Base-by-base conservation (phyloP, 2,329 filamentous ascomycete genomes). In the Alternaria hordeiaustralica region DNA sequence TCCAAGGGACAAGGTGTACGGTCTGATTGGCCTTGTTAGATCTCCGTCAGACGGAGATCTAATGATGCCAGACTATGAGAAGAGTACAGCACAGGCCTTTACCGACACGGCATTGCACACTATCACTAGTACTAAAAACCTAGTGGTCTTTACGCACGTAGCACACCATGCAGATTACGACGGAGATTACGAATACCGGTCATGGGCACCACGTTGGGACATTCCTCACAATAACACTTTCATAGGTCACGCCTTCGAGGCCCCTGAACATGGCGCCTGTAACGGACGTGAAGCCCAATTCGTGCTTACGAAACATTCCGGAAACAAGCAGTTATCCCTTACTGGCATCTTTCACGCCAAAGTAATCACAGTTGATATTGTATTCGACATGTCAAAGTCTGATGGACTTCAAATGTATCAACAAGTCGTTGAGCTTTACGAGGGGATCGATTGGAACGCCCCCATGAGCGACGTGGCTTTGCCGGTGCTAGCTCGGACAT, bases 1-100 rank as follows among this genome's bases (percentile, higher is more conserved):
- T 18, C 65, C 62, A 2, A 26, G 53, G 18, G 59, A 65, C 49
- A 65, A 55, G 25, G 62, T 67, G 2, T 65, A 65, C 12, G 65
- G 65, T 1, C 30, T 67, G 3, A 45, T 67, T 0, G 20, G 23
- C 25, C 33, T 66, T 23, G 3, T n/a, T 5, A 4, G 13, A 9
- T 15, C 0, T n/a, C 3, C 3, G 12, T 0, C 11, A 8, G 44
- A n/a, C 3, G 7, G 3, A 2, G 4, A 1, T 15, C 0, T 11
- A 10, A 18, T 55, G 21, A 7, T 26, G 3, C 49, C 55, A 7
- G 61, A 66, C 21, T 66, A 66, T 15, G 15, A 18, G 3, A 60
- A 61, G 30, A 25, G 20, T 43, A 12, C 28, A 7, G 61, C 28
- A 5, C 28, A 30, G 2, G 60, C 59, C 1, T 66, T 59, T n/a